These are phyloP conservation scores for Colletotrichum magnum DNA, from an alignment of 2,329 filamentous ascomycete genomes.

Conservation along the genomic window DNA sequence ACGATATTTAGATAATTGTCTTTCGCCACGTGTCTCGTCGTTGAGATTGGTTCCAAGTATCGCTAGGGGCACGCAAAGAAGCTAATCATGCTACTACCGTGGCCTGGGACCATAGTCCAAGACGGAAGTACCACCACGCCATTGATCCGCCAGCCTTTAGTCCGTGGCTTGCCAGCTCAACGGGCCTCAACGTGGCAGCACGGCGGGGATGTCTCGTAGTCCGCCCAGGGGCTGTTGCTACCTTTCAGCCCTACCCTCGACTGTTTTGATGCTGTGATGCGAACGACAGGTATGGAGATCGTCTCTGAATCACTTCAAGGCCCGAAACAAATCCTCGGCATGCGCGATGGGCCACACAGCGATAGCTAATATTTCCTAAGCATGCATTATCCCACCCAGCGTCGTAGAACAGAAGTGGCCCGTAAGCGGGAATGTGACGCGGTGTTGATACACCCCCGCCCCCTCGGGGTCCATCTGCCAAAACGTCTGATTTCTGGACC, in stretches of 20 bases:
- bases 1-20: too few species aligned
- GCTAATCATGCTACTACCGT: too few species aligned
- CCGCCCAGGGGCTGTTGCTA: not conserved
- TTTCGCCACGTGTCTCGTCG: too few species aligned
- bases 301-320: not conserved
- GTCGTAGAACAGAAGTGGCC: conserved; percentile 6
- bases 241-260: conserved; percentile 1
- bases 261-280: too few species aligned
- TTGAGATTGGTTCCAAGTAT: too few species aligned
- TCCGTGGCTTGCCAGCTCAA: too few species aligned
- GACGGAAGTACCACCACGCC: too few species aligned
- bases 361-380: not conserved
- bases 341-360: not conserved
- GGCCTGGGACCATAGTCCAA: too few species aligned
- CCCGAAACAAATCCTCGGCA: not conserved
- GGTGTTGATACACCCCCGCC: not conserved
- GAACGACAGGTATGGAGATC: too few species aligned
- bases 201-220: not conserved
- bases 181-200: not conserved
- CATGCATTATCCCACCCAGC: too few species aligned
- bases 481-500: conserved; percentile 1
- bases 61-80: too few species aligned
- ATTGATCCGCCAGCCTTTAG: too few species aligned
- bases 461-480: conserved; percentile 20
- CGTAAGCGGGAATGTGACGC: conserved; percentile 12